Percentiles rank a stretch among this genome's conserved stretches.
phyloP scores from a whole-genome alignment of 2,329 filamentous ascomycete genomes.

The Pestalotiopsis sp. region DNA sequence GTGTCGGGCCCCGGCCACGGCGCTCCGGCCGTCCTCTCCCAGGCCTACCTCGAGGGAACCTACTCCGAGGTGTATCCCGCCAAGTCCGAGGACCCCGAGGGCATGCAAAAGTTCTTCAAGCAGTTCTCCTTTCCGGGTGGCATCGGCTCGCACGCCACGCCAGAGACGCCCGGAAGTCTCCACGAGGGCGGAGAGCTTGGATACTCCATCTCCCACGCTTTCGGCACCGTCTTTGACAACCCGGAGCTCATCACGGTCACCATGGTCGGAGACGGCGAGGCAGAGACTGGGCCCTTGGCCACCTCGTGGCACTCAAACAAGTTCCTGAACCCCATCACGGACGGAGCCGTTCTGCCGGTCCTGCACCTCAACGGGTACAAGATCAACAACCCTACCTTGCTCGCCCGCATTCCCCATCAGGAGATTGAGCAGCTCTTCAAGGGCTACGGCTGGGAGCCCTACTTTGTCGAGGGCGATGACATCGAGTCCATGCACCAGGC shows the following conservation, averaged over 20 bases:
- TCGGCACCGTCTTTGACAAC: conserved; percentile 76
- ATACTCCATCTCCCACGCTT: conserved; percentile 81
- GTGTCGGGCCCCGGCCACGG: conserved; percentile 79
- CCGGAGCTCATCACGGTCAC: conserved; percentile 75
- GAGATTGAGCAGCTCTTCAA: conserved; percentile 71
- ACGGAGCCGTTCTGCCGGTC: conserved; percentile 77
- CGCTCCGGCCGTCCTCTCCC: conserved; percentile 74
- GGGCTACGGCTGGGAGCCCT: conserved; percentile 79
- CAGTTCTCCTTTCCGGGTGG: conserved; percentile 82
- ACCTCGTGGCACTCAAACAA: conserved; percentile 84
- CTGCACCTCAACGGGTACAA: conserved; percentile 84
- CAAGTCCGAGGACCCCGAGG: conserved; percentile 69
- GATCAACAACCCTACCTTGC: conserved; percentile 78
- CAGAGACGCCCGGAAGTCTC: conserved; percentile 76
- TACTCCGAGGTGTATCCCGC: conserved; percentile 80
- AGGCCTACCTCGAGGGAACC: conserved; percentile 77
- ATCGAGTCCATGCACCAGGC: conserved; percentile 78
- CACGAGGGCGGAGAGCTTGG: conserved; percentile 82
- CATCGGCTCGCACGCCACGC: conserved; percentile 77
- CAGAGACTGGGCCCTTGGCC: conserved; percentile 79
- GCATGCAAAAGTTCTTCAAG: conserved; percentile 79
- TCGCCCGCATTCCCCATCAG: conserved; percentile 74
- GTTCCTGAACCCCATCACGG: conserved; percentile 78
- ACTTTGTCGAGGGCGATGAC: conserved; percentile 79
- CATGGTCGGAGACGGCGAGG: conserved; percentile 80